Conservation (phyloP, 2,329 filamentous ascomycete genomes). For the Ustulina deusta region DNA sequence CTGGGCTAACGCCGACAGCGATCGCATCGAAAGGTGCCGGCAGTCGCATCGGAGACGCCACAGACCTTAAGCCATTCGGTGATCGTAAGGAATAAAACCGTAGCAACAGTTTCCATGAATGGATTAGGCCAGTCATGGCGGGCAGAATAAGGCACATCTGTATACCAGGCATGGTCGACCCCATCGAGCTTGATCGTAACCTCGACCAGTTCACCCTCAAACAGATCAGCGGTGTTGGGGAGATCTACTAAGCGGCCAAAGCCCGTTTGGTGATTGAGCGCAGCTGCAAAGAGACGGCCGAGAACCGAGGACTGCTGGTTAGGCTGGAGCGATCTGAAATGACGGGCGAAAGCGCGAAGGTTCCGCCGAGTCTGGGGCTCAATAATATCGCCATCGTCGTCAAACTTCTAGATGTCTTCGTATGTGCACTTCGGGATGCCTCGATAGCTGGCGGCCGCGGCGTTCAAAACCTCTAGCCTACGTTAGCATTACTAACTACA, state of each 20-base stretch:
- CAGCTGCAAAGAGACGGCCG: slow-evolving; percentile 4
- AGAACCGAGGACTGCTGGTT: slow-evolving; percentile 9
- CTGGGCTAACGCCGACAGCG: slow-evolving; percentile 14
- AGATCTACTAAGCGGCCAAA: slow-evolving; percentile 8
- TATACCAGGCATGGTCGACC: slow-evolving; percentile 8
- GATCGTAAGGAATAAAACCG: neutral
- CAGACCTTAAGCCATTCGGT: neutral
- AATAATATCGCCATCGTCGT: slow-evolving; percentile 7
- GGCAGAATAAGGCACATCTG: slow-evolving; percentile 7
- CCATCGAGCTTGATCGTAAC: slow-evolving; percentile 1
- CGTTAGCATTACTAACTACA: slow-evolving; percentile 3
- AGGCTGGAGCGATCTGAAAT: slow-evolving; percentile 5
- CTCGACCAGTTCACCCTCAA: neutral
- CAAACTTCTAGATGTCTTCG: slow-evolving; percentile 4
- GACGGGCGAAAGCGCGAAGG: no score
- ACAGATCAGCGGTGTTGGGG: neutral
- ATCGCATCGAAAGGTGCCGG: slow-evolving; percentile 15
- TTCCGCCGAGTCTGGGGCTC: neutral
- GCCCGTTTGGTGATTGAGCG: slow-evolving; percentile 4
- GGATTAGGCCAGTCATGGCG: slow-evolving; percentile 11
- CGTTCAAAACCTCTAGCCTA: slow-evolving; percentile 2
- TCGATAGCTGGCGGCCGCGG: neutral
- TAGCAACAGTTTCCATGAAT: slow-evolving; percentile 13
- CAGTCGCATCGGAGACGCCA: slow-evolving; percentile 4
- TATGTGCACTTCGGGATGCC: no score